These are phyloP conservation scores for Mycena leptocephala DNA, from an alignment of 768 basidiomycete species.

Conservation along the genomic window DNA sequence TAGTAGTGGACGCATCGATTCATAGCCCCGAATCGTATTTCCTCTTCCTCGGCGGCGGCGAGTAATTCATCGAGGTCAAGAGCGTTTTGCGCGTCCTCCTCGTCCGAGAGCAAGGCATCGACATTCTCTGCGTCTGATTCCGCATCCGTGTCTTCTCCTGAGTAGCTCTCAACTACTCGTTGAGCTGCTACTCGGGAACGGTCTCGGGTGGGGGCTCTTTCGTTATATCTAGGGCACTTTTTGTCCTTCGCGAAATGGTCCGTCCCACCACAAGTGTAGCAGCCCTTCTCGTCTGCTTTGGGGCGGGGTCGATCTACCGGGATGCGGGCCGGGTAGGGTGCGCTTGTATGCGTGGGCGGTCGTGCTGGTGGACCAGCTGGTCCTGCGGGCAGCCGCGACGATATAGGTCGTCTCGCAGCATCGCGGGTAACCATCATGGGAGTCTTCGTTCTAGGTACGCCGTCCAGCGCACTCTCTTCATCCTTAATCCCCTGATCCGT, in stretches of 20 bases:
- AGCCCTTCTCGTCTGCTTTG: background rate
- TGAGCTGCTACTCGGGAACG: background rate
- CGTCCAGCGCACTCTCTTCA: background rate
- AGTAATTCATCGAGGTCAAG: background rate
- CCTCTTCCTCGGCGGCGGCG: background rate
- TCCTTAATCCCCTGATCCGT: background rate
- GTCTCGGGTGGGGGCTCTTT: too few species aligned
- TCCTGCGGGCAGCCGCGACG: too few species aligned
- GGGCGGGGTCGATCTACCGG: background rate
- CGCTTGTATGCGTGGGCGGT: too few species aligned
- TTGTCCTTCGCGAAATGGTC: conserved; percentile 8
- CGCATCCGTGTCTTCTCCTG: background rate
- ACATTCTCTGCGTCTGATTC: background rate
- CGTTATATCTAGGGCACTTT: background rate
- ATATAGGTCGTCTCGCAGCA: too few species aligned
- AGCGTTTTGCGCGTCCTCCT: background rate
- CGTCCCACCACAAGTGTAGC: background rate
- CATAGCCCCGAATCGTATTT: background rate
- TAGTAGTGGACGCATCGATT: background rate
- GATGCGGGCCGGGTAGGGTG: too few species aligned
- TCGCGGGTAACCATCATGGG: too few species aligned
- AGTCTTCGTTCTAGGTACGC: too few species aligned
- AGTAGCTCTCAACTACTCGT: conserved; percentile 1
- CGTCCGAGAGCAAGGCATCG: background rate
- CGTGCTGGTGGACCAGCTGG: too few species aligned